Evolutionary conservation across 805 yeast species (phyloP), one percentile per base, ranked within the genome.

Genomic region (Kazachstania psychrophila): DNA sequence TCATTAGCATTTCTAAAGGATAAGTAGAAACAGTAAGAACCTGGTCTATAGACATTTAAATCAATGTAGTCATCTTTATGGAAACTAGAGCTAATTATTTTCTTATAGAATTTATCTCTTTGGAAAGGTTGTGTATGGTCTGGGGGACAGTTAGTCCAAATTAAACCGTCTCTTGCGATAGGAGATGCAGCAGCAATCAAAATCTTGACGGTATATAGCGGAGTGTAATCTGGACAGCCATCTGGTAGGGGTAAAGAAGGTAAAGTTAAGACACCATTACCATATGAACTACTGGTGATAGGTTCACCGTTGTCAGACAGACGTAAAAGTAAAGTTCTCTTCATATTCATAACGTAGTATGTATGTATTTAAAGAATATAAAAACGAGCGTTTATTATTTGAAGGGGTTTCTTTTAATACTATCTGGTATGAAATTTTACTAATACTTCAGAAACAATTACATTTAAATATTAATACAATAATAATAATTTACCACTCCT

Each of bases 21-120:
- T 15, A 82, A 65, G 51, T 77, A 83, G 58, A 75, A 88, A 41
- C 81, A 71, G 59, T 71, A 89, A 2, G 94, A 72, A 3, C 98
- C 98, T 1, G 96, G 87, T 6, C 53, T 59, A 51, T 59, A 74
- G 37, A 89, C 73, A 7, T 72, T 66, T 34, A 89, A 65, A 41
- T 72, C 75, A 14, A 88, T 61, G 24, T 64, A 56, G 34, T 73
- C 66, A 54, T 87, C 92, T 35, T 70, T 57, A 49, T 76, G 77
- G 54, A 88, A 79, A 1, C 77, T 66, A n/a, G 73, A 61, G 6
- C 63, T 62, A 37, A 80, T 68, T 28, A 68, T 54, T 38, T 66
- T 66, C 30, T 73, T 68, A 43, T 69, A 65, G 56, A 72, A 84
- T 34, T 61, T 65, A 29, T 67, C 55, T 43, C 96, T 69, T 12